Percentiles rank a stretch among this genome's conserved stretches.
Conservation (phyloP, 2,329 filamentous ascomycete species). For the Pseudopithomyces chartarum region DNA sequence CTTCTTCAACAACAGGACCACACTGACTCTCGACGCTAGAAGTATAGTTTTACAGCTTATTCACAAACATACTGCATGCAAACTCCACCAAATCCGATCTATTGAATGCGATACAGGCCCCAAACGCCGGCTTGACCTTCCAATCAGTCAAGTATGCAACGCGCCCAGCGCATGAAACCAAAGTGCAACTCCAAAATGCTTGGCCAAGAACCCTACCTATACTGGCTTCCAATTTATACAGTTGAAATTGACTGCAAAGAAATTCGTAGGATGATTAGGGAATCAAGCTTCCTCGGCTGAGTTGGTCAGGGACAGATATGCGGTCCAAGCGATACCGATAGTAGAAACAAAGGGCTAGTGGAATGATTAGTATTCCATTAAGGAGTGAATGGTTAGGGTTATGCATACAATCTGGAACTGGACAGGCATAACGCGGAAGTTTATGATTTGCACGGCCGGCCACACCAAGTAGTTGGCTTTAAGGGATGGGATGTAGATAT, state of each 20-base stretch:
- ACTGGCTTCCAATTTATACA: conserved; percentile 20
- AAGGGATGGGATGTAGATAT: conserved; percentile 91
- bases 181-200: conserved; percentile 19
- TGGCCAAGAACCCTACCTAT: conserved; percentile 17
- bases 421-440: conserved; percentile 93
- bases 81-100: conserved; percentile 7
- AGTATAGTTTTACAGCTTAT: conserved; percentile 17
- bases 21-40: not conserved
- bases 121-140: conserved; percentile 17
- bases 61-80: conserved; percentile 5
- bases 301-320: conserved; percentile 92
- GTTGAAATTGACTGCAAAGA: conserved; percentile 7
- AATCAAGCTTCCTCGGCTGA: conserved; percentile 70
- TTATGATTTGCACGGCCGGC: conserved; percentile 94
- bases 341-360: conserved; percentile 90
- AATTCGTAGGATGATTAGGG: conserved; percentile 11
- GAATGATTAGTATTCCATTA: conserved; percentile 11
- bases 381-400: not conserved
- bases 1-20: not conserved
- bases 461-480: conserved; percentile 96
- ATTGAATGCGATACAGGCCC: conserved; percentile 24
- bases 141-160: conserved; percentile 24
- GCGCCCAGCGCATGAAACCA: conserved; percentile 24
- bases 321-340: conserved; percentile 95
- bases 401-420: conserved; percentile 90